Conservation (phyloP, 192 early-diverging fungal genomes). For the Coemansia sp. region DNA sequence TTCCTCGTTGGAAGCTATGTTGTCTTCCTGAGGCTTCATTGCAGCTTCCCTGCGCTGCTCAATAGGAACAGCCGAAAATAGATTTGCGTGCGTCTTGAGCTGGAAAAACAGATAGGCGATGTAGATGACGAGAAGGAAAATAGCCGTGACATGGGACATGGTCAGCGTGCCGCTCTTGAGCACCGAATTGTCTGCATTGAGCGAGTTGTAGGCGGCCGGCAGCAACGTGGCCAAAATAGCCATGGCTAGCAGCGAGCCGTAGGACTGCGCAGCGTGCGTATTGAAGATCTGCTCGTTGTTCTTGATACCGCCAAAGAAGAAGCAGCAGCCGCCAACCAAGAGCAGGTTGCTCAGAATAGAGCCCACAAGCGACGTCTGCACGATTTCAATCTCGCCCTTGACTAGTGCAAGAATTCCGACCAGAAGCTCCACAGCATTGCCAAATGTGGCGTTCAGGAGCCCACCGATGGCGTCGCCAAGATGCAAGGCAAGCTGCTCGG, state of each 20-base stretch:
- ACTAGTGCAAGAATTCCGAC: conserved; percentile 80
- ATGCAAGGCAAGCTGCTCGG: conserved; percentile 69
- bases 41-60: conserved; percentile 38
- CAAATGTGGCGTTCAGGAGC: conserved; percentile 76
- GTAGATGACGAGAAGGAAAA: conserved; percentile 70
- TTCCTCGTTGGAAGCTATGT: conserved; percentile 7
- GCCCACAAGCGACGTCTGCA: conserved; percentile 87
- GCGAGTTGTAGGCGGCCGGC: conserved; percentile 66
- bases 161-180: conserved; percentile 57
- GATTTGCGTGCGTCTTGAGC: conserved; percentile 76
- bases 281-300: conserved; percentile 72
- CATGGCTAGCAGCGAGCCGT: conserved; percentile 66
- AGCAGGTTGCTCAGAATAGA: conserved; percentile 88
- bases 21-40: conserved; percentile 17
- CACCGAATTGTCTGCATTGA: conserved; percentile 36
- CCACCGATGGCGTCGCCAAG: conserved; percentile 74
- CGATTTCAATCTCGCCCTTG: conserved; percentile 75
- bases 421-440: conserved; percentile 88
- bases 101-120: conserved; percentile 66
- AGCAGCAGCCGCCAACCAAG: conserved; percentile 84
- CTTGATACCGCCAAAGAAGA: conserved; percentile 81
- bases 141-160: conserved; percentile 66
- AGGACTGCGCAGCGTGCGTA: conserved; percentile 70
- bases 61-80: conserved; percentile 51
- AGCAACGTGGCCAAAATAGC: conserved; percentile 67